These are phyloP conservation scores for Ophiostoma novo-ulmi DNA, from an alignment of 2,329 filamentous ascomycete genomes.

Conservation along the genomic window DNA sequence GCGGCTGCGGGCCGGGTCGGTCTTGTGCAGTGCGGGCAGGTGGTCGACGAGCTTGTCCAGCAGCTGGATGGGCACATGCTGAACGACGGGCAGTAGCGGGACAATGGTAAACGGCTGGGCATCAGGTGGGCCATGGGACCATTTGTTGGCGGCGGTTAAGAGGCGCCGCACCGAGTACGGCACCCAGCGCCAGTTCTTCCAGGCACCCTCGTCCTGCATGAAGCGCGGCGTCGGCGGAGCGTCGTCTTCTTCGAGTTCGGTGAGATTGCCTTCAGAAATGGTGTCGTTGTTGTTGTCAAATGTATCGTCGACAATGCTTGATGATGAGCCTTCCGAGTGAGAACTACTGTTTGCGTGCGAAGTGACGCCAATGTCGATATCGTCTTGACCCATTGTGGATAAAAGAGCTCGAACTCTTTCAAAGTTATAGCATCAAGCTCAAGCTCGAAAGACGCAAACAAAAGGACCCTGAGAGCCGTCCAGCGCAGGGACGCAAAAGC, in stretches of 20 bases:
- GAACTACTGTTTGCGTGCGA: background rate
- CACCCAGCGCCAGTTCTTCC: slow-evolving; percentile 54
- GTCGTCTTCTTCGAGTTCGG: slow-evolving; percentile 43
- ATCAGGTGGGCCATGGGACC: slow-evolving; percentile 53
- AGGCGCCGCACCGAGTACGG: slow-evolving; percentile 51
- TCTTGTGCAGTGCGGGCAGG: slow-evolving; percentile 40
- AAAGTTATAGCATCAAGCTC: background rate
- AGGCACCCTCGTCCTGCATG: slow-evolving; percentile 49
- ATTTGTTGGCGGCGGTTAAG: slow-evolving; percentile 40
- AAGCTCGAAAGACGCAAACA: background rate
- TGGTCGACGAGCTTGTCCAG: slow-evolving; percentile 59
- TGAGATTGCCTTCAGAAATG: slow-evolving; percentile 36
- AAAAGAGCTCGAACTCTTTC: background rate
- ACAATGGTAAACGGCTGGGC: slow-evolving; percentile 49
- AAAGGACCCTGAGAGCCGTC: background rate
- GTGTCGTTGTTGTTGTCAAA: slow-evolving; percentile 27
- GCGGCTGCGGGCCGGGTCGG: slow-evolving; percentile 12
- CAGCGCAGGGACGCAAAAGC: background rate
- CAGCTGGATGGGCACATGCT: slow-evolving; percentile 60
- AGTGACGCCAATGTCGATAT: background rate
- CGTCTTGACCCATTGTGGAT: slow-evolving; percentile 1
- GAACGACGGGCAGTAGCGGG: slow-evolving; percentile 60
- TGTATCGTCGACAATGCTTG: slow-evolving; percentile 13
- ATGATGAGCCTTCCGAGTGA: slow-evolving; percentile 19
- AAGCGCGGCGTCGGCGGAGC: slow-evolving; percentile 54